Percentiles rank a stretch among this genome's conserved stretches.
Evolutionary conservation across 2,329 filamentous ascomycete species (phyloP).

Genomic region (Tricladium varicosporioides): DNA sequence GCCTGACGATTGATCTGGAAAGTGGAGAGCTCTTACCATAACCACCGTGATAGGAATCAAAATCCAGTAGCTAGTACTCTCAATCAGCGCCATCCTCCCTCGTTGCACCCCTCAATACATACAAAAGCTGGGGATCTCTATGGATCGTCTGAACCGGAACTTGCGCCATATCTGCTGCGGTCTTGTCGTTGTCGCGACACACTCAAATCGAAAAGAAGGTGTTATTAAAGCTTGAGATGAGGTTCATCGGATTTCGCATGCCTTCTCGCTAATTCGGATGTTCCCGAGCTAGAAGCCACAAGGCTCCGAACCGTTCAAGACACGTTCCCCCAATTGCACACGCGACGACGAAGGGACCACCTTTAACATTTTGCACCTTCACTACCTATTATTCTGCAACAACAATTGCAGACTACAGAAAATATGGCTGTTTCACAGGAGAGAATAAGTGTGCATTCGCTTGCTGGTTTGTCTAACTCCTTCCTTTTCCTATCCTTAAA

Average conservation of each 20-base stretch:
- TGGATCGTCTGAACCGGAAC: constrained; percentile 91
- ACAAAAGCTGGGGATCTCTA: constrained; percentile 98
- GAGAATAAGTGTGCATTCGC: constrained; percentile 32
- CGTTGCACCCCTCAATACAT: constrained; percentile 39
- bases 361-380: background rate
- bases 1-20: background rate
- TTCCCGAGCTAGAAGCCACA: constrained; percentile 24
- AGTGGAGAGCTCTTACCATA: constrained; percentile 60
- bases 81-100: constrained; percentile 25
- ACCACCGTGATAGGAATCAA: constrained; percentile 94
- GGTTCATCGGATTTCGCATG: constrained; percentile 4
- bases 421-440: constrained; percentile 31
- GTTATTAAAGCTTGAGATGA: constrained; percentile 2
- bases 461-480: constrained; percentile 27
- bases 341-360: constrained; percentile 7
- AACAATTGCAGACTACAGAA: background rate
- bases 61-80: constrained; percentile 84
- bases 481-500: background rate
- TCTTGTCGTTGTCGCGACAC: constrained; percentile 1
- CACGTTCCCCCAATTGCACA: constrained; percentile 28
- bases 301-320: constrained; percentile 27
- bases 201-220: background rate
- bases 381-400: too few species aligned
- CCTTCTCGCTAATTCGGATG: constrained; percentile 25
- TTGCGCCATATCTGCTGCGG: constrained; percentile 67